Base-by-base conservation (phyloP, 2,329 filamentous ascomycete species). In the Tricladium varicosporioides region DNA sequence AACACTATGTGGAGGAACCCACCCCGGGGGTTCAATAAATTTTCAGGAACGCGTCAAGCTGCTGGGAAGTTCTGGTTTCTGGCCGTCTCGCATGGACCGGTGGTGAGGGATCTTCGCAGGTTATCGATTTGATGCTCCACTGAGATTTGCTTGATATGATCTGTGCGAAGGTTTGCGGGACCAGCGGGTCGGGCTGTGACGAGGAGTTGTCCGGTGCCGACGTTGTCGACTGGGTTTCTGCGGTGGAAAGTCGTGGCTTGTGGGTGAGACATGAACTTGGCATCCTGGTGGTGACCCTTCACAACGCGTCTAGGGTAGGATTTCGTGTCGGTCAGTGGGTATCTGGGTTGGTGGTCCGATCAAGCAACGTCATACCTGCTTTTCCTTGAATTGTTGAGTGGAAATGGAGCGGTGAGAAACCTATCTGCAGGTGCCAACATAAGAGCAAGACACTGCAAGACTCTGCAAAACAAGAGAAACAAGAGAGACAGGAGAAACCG, bases 401-500 rank as follows among this genome's bases (percentile, higher is more conserved):
- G 7, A 27, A 27, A 27, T 27, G 22, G 22, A 27, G 36, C 36
- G 36, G 11, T 58, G 43, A 22, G 42, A 43, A 36, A 33, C 43
- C 16, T n/a, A 9, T 32, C 36, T 44, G 45, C 32, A 53, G 56
- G 51, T 52, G 51, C 14, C 64, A 75, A 72, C 63, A 75, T 56
- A 78, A 78, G 54, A 74, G 72, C 62, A 59, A 27, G 22, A 27
- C 22, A 7, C 22, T 27, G 56, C 49, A 58, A 44, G 44, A 53
- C n/a, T n/a, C n/a, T n/a, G n/a, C n/a, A n/a, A n/a, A n/a, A n/a
- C n/a, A n/a, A n/a, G n/a, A n/a, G n/a, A n/a, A n/a, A n/a, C n/a
- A n/a, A n/a, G n/a, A n/a, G n/a, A n/a, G n/a, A n/a, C n/a, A n/a
- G n/a, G n/a, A n/a, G n/a, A n/a, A n/a, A n/a, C 57, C 82, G 81